Percentiles rank a stretch among this genome's conserved stretches.
These are phyloP conservation scores for Corynascus novoguineensis DNA, from an alignment of 495 filamentous ascomycete genomes.

Conservation along the genomic window DNA sequence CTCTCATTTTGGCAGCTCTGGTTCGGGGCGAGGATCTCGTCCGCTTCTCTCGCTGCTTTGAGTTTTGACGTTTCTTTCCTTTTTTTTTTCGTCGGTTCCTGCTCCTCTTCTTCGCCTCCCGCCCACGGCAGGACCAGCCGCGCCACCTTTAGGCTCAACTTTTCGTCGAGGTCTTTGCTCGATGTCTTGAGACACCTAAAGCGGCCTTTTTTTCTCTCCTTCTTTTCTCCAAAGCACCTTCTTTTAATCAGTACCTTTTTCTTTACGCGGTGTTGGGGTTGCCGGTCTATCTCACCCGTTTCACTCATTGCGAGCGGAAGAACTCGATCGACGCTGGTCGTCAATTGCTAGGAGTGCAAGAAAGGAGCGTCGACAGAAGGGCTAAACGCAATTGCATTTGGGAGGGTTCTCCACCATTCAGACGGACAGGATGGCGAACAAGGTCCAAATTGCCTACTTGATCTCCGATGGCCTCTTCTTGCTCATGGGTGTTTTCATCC, in stretches of 20 bases:
- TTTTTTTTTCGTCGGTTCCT: slow-evolving; percentile 10
- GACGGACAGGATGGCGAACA: slow-evolving; percentile 47
- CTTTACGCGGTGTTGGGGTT: slow-evolving; percentile 23
- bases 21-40: slow-evolving; percentile 13
- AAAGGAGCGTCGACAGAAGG: slow-evolving; percentile 4
- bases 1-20: slow-evolving; percentile 8
- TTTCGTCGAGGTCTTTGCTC: neutral
- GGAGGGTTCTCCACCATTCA: neutral
- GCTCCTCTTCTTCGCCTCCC: slow-evolving; percentile 10
- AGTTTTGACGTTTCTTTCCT: slow-evolving; percentile 13
- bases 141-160: neutral
- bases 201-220: slow-evolving; percentile 25
- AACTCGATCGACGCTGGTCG: slow-evolving; percentile 44
- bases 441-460: slow-evolving; percentile 53
- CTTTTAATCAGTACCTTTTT: slow-evolving; percentile 10
- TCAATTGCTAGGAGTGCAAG: slow-evolving; percentile 25
- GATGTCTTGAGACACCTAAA: slow-evolving; percentile 15
- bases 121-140: neutral
- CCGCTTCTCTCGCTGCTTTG: slow-evolving; percentile 6
- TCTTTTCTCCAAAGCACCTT: slow-evolving; percentile 13
- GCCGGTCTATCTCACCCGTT: slow-evolving; percentile 33
- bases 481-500: slow-evolving; percentile 55
- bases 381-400: slow-evolving; percentile 9
- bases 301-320: slow-evolving; percentile 4
- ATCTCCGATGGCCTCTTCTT: slow-evolving; percentile 56